Evolutionary conservation across 805 yeast genomes (phyloP), one percentile per base, ranked within the genome.

Genomic region (Saccharomycopsis sp.): DNA sequence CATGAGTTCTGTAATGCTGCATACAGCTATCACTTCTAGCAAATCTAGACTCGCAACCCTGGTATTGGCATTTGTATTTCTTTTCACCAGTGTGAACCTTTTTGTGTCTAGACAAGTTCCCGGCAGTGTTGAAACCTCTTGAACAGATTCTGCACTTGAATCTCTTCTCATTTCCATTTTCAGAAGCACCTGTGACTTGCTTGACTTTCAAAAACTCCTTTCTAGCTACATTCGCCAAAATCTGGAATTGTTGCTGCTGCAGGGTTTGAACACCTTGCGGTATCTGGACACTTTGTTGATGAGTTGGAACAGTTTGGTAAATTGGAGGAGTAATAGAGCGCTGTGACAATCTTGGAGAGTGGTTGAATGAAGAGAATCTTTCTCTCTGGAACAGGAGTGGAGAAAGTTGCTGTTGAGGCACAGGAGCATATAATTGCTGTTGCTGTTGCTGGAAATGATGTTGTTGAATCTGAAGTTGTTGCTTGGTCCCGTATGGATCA

Each of bases 61-160:
- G 83, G 72, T 76, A 81, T 0, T 89, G 88, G 67, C 91, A 85
- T 34, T 71, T 71, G 67, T 83, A 87, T 63, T 84, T 85, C 64
- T 86, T 76, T 62, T 85, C 90, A 20, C 91, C 91, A 1, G 91
- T 86, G 68, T 86, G 91, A 34, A 85, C 84, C 50, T 91, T 73
- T 65, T 81, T 77, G 67, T 85, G 91, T 60, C 90, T 75, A 7
- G 89, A 89, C 61, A 85, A 75, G 66, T 85, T 91, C 21, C 89
- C 89, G 14, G 86, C 82, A 0, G 89, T 84, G 12, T 89, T 84
- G 66, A 84, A 84, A 2, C 80, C 73, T 55, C 84, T 73, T 2
- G 73, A 66, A 63, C 89, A 84, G 12, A 57, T 47, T 34, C 58
- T 57, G 53, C 63, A 60, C 44, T 55, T 57, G 59, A 60, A 60